Percentiles rank a stretch among this genome's conserved stretches.
Conservation (phyloP, 1,284 basidiomycete genomes). For the Puccinia horiana region DNA sequence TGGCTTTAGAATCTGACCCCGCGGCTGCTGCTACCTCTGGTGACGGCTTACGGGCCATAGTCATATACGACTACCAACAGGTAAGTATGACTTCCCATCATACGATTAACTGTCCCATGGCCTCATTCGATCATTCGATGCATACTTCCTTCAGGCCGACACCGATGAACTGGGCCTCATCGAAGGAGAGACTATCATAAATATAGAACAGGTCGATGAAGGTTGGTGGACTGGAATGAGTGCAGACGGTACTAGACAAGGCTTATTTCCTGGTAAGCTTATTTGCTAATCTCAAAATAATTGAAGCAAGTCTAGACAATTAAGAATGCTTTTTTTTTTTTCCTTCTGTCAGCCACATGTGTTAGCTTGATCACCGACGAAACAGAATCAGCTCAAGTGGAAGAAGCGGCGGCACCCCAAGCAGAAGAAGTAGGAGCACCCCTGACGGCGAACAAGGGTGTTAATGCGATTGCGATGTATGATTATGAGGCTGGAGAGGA, state of each 20-base stretch:
- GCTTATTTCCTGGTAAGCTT: constrained; percentile 74
- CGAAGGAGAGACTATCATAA: constrained; percentile 78
- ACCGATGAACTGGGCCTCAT: constrained; percentile 78
- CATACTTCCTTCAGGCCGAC: constrained; percentile 60
- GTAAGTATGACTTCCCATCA: constrained; percentile 35
- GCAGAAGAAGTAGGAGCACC: constrained; percentile 60
- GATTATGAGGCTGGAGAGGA: constrained; percentile 57
- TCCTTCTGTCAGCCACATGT: background rate
- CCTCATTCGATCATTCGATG: constrained; percentile 57
- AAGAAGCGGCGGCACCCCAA: constrained; percentile 61
- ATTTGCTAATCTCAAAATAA: background rate
- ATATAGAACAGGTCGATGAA: constrained; percentile 71
- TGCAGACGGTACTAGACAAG: constrained; percentile 65
- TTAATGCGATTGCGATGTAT: constrained; percentile 56
- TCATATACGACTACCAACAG: constrained; percentile 73
- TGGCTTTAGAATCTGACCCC: constrained; percentile 46
- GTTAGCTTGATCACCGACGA: constrained; percentile 34
- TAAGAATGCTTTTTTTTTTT: background rate
- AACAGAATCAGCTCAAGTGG: background rate
- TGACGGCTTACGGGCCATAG: constrained; percentile 62
- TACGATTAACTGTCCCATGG: background rate
- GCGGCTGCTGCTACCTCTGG: constrained; percentile 6
- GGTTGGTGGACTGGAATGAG: constrained; percentile 76
- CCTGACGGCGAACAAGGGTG: constrained; percentile 69
- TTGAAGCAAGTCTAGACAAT: background rate